phyloP scores from a whole-genome alignment of 2,329 filamentous ascomycete species.

The Mariannaea elegans region DNA sequence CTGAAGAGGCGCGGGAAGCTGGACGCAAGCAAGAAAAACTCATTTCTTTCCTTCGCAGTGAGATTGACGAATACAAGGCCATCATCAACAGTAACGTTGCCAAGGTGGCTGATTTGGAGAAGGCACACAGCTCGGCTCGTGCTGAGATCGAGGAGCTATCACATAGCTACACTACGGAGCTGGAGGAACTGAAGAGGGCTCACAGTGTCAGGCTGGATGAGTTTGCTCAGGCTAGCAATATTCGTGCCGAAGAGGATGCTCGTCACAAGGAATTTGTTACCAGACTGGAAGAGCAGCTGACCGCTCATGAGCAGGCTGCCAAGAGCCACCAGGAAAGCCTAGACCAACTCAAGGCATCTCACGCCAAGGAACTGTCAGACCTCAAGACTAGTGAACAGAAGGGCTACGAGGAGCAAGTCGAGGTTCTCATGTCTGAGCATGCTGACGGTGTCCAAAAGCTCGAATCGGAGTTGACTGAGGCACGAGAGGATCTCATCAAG shows the following conservation, averaged over 20 bases:
- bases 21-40: slow-evolving; percentile 66
- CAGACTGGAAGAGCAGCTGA: slow-evolving; percentile 67
- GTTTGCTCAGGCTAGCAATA: slow-evolving; percentile 59
- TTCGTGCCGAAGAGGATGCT: slow-evolving; percentile 55
- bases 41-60: slow-evolving; percentile 70
- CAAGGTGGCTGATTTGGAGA: slow-evolving; percentile 78
- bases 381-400: slow-evolving; percentile 60
- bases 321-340: slow-evolving; percentile 63
- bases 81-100: slow-evolving; percentile 74
- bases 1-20: slow-evolving; percentile 51
- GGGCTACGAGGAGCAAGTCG: slow-evolving; percentile 66
- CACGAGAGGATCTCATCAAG: slow-evolving; percentile 72
- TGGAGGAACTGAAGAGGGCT: slow-evolving; percentile 53
- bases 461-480: slow-evolving; percentile 69
- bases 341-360: slow-evolving; percentile 57
- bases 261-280: slow-evolving; percentile 58
- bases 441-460: slow-evolving; percentile 64
- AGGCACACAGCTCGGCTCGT: slow-evolving; percentile 72
- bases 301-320: slow-evolving; percentile 66
- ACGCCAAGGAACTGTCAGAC: slow-evolving; percentile 60
- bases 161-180: slow-evolving; percentile 62
- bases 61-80: slow-evolving; percentile 84
- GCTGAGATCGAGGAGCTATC: slow-evolving; percentile 44
- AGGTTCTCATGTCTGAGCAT: slow-evolving; percentile 68
- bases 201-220: slow-evolving; percentile 57